Base-by-base conservation (phyloP, 78 protist genomes). In the Dictyostelium purpureum region DNA sequence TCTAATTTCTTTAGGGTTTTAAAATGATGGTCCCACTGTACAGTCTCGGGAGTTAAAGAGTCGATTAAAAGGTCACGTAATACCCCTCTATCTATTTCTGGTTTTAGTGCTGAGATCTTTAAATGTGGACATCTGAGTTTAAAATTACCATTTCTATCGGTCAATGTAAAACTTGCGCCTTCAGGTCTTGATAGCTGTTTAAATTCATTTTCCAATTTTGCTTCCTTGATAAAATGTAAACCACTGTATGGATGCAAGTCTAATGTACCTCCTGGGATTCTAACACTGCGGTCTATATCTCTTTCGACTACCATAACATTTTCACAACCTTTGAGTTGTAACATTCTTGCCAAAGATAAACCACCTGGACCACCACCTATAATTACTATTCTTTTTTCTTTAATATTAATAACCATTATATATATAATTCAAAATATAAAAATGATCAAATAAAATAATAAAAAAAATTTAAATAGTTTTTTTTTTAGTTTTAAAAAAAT, bases 301-400 rank as follows among this genome's bases (percentile, higher is more conserved):
- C 75, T 61, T 61, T 77, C 85, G 43, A 59, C 56, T 9, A 77
- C 11, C 5, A n/a, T 77, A 11, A 77, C 71, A 61, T 56, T 38
- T 7, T 42, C 28, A 49, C 37, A 40, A 31, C 56, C 71, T 43
- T 31, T 77, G 2, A 59, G 11, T 37, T 38, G 49, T 26, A 77
- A 26, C 40, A 77, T 24, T 38, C 45, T 24, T 18, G 57, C 51
- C 5, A 61, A 42, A 40, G 33, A 6, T 1, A 77, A 21, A 40
- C 85, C 85, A 40, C 70, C 26, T 3, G 73, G 69, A 10, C 85
- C 85, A 35, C 61, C 85, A 19, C 85, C 85, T n/a, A 77, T 57
- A 59, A 77, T 77, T 5, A 49, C 85, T 43, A 77, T 59, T n/a
- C n/a, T n/a, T n/a, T n/a, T n/a, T n/a, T n/a, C n/a, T 28, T 52